Conservation (phyloP, 345 rosid genomes). For the Brassica nigra region DNA sequence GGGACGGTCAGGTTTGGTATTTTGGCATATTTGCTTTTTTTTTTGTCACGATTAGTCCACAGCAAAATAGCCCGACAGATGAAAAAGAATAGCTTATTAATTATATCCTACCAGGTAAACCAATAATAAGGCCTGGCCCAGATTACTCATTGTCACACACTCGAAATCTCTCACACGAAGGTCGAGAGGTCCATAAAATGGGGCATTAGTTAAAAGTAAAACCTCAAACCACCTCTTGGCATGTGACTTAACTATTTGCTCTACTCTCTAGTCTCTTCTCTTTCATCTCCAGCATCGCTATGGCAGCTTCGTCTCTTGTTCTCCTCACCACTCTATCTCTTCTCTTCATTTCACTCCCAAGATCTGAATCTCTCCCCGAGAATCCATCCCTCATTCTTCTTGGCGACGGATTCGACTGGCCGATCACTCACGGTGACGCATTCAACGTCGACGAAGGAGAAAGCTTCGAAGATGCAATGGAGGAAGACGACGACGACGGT, state of each 20-base stretch:
- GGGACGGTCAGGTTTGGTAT: neutral
- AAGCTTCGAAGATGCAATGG: constrained; percentile 11
- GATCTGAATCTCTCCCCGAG: constrained; percentile 37
- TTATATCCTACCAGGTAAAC: neutral
- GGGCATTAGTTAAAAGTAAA: constrained; percentile 49
- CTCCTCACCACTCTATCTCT: constrained; percentile 24
- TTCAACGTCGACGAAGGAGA: constrained; percentile 24
- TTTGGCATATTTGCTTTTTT: neutral
- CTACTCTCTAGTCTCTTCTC: neutral
- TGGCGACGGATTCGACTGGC: constrained; percentile 60
- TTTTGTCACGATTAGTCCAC: neutral
- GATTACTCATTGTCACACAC: constrained; percentile 30
- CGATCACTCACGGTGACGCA: constrained; percentile 38
- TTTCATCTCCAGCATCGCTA: constrained; percentile 7
- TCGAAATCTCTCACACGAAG: constrained; percentile 17
- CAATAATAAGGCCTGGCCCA: constrained; percentile 21
- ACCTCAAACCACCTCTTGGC: constrained; percentile 45
- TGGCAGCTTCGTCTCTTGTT: constrained; percentile 24
- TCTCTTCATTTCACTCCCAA: constrained; percentile 20
- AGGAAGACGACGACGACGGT: constrained; percentile 18
- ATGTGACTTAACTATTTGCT: constrained; percentile 34
- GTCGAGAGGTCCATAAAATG: constrained; percentile 45
- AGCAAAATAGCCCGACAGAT: neutral
- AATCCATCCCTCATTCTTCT: constrained; percentile 45
- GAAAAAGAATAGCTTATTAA: neutral